Percentiles rank a stretch among this genome's conserved stretches.
Conservation (phyloP, 2,329 filamentous ascomycete genomes). For the Emergomyces pasteurianus region DNA sequence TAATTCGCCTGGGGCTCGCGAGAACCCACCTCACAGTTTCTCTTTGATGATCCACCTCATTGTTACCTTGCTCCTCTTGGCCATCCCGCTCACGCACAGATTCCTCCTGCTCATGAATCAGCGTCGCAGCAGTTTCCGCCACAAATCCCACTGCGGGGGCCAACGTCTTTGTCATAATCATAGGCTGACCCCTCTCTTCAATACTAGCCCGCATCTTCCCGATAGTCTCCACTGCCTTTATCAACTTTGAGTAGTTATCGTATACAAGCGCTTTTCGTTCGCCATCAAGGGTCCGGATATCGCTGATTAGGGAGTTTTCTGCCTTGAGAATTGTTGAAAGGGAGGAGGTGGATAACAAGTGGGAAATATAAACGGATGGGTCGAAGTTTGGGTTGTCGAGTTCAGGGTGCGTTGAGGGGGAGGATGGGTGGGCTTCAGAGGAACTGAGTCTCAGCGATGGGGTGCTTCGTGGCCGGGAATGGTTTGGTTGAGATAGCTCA, state of each 20-base stretch:
- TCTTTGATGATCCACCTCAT: slow-evolving; percentile 20
- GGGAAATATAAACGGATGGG: slow-evolving; percentile 44
- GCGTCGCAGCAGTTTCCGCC: slow-evolving; percentile 29
- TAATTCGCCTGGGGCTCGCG: slow-evolving; percentile 28
- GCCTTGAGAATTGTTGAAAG: slow-evolving; percentile 33
- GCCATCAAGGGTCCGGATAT: slow-evolving; percentile 81
- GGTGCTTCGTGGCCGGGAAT: slow-evolving; percentile 24
- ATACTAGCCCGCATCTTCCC: slow-evolving; percentile 48
- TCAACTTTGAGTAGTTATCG: slow-evolving; percentile 95
- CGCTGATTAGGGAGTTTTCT: slow-evolving; percentile 39
- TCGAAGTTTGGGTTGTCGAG: slow-evolving; percentile 65
- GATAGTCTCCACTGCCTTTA: slow-evolving; percentile 93
- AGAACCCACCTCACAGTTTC: slow-evolving; percentile 37
- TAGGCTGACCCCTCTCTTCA: slow-evolving; percentile 33
- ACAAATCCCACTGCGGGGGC: slow-evolving; percentile 32
- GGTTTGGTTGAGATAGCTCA: slow-evolving; percentile 19
- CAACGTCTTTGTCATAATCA: slow-evolving; percentile 35
- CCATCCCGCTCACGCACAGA: slow-evolving; percentile 16
- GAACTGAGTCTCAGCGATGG: slow-evolving; percentile 29
- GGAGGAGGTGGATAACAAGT: slow-evolving; percentile 30
- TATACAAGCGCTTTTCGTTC: slow-evolving; percentile 97
- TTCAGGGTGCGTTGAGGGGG: slow-evolving; percentile 37
- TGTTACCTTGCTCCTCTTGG: slow-evolving; percentile 14
- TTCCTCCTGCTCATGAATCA: slow-evolving; percentile 31
- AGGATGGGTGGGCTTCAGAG: slow-evolving; percentile 16